Evolutionary conservation across 768 basidiomycete species (phyloP), one percentile per base, ranked within the genome.

Genomic region (Brasilioporus rufonigricans): DNA sequence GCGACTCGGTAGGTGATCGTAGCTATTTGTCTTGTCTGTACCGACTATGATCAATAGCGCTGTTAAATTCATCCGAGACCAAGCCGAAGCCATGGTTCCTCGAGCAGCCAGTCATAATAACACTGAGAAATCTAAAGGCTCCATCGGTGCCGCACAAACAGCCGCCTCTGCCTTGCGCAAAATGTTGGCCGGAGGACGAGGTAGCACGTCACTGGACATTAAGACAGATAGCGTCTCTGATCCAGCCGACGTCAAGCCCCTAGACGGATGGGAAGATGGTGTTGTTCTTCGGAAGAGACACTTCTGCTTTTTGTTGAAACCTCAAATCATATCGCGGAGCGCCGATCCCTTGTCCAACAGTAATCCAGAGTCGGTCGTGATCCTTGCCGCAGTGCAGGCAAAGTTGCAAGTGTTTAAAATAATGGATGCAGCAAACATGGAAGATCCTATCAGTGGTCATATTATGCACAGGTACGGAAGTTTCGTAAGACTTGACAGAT

Each of bases 301-400:
- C 65, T 88, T 89, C 67, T 89, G 90, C 65, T 77, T 93, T n/a
- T 78, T 98, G 32, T 74, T 96, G 55, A 94, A 94, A 63, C 93
- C 95, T 13, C 95, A 98, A 65, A 82, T 98, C 48, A 84, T 93
- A 11, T 73, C 97, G 26, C 77, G 82, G 19, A 89, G 85, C 56
- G 82, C 86, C 36, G 67, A 76, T 18, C 66, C 69, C 44, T 71
- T 64, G 12, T 50, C 67, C 6, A 57, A 61, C 31, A 71, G 76
- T 29, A 48, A 52, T n/a, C 24, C 44, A 14, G 82, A 82, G 52
- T 79, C 86, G 2, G 82, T 84, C 29, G 80, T 90, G 46, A 80
- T 96, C 23, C 68, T 89, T 6, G 86, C 92, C 16, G 88, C 93
- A 26, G 82, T 88, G 32, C 87, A 91, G 61, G 85, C 89, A 9